Evolutionary conservation across 768 basidiomycete genomes (phyloP).

Genomic region (Lactifluus subvellereus): DNA sequence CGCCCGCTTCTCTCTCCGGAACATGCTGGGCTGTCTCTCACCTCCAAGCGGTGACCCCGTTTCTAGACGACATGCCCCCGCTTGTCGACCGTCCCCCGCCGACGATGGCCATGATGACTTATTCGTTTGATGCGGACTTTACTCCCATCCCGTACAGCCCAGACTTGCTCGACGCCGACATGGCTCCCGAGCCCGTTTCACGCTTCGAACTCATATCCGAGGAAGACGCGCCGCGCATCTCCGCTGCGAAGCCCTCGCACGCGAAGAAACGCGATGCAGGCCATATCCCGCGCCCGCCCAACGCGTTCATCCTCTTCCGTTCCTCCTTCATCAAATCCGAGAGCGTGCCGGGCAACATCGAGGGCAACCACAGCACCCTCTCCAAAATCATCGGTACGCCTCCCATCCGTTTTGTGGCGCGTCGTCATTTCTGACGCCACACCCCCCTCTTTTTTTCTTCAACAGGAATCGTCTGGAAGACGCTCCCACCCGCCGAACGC

Average conservation of each 20-base stretch:
- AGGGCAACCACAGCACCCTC: slow-evolving; percentile 72
- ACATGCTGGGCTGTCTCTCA: not conserved
- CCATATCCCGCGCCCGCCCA: slow-evolving; percentile 78
- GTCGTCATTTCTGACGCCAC: not conserved
- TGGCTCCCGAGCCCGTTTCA: slow-evolving; percentile 33
- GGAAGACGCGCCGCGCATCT: slow-evolving; percentile 24
- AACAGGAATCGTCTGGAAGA: slow-evolving; percentile 69
- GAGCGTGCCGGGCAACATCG: slow-evolving; percentile 68
- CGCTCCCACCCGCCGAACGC: slow-evolving; percentile 58
- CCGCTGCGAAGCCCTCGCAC: slow-evolving; percentile 39
- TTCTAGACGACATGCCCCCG: slow-evolving; percentile 34
- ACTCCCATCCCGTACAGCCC: slow-evolving; percentile 45
- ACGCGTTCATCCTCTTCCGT: slow-evolving; percentile 82
- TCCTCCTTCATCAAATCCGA: slow-evolving; percentile 71
- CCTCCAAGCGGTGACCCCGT: not conserved
- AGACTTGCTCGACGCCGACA: slow-evolving; percentile 1
- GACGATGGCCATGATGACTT: slow-evolving; percentile 44
- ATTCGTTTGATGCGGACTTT: slow-evolving; percentile 61
- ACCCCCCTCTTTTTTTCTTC: not conserved
- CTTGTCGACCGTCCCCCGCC: slow-evolving; percentile 48
- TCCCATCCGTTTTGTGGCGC: slow-evolving; percentile 3
- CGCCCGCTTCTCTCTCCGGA: not conserved
- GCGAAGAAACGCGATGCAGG: slow-evolving; percentile 61
- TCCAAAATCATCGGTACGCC: slow-evolving; percentile 73
- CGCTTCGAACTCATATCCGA: slow-evolving; percentile 29